Conservation (phyloP, 345 rosid species). For the Citrus unshiu region DNA sequence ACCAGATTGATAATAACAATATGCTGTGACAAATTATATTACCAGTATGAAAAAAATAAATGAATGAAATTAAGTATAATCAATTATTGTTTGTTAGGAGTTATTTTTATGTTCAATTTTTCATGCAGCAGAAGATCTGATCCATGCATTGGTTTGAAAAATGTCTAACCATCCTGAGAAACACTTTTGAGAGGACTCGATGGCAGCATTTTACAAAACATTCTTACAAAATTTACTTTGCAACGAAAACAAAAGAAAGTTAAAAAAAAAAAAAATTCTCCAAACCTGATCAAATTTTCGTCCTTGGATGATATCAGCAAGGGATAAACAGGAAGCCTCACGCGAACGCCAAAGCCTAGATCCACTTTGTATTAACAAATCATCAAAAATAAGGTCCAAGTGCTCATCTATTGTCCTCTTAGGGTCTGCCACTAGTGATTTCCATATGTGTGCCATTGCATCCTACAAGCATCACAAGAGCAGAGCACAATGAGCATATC, state of each 20-base stretch:
- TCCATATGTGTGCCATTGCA: constrained; percentile 98
- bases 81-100: not conserved
- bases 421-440: constrained; percentile 77
- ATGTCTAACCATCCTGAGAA: not conserved
- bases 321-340: constrained; percentile 94
- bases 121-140: not conserved
- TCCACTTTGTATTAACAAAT: constrained; percentile 74
- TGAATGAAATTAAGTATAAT: not conserved
- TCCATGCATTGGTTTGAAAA: not conserved
- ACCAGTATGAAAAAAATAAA: not conserved
- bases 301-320: constrained; percentile 95
- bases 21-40: not conserved
- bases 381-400: constrained; percentile 77
- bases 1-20: not conserved
- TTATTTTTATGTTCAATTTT: too few species aligned
- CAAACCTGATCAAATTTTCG: constrained; percentile 81
- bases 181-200: not conserved
- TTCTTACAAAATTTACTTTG: not conserved
- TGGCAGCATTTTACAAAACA: not conserved
- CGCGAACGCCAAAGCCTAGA: constrained; percentile 96
- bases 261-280: constrained; percentile 6
- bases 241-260: not conserved
- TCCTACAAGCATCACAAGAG: constrained; percentile 49
- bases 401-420: constrained; percentile 82
- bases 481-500: constrained; percentile 12